phyloP scores from a whole-genome alignment of 2,329 filamentous ascomycete species.

The Colletotrichum tabaci region DNA sequence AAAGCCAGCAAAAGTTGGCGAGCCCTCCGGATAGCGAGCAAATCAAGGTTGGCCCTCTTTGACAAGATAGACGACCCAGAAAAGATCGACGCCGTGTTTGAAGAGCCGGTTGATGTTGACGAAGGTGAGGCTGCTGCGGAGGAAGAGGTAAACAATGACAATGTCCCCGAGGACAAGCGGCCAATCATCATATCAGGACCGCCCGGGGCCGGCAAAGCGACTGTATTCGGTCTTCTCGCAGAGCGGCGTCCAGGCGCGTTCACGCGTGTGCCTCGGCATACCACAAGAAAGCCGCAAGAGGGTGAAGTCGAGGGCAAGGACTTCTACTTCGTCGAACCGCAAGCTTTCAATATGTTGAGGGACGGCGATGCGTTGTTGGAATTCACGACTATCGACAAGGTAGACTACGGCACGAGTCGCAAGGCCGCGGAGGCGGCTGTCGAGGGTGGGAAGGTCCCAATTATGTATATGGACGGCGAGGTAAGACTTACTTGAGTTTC shows the following conservation, averaged over 20 bases:
- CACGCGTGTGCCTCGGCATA: slow-evolving; percentile 69
- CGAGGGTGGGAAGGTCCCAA: slow-evolving; percentile 71
- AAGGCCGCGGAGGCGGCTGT: slow-evolving; percentile 66
- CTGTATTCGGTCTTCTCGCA: slow-evolving; percentile 74
- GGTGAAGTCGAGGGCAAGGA: slow-evolving; percentile 67
- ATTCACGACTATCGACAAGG: slow-evolving; percentile 64
- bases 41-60: slow-evolving; percentile 81
- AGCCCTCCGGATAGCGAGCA: slow-evolving; percentile 84
- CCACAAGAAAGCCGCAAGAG: slow-evolving; percentile 64
- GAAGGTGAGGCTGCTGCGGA: slow-evolving; percentile 53
- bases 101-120: slow-evolving; percentile 59
- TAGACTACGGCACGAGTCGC: slow-evolving; percentile 70
- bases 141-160: slow-evolving; percentile 47
- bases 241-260: slow-evolving; percentile 77
- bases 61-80: slow-evolving; percentile 90
- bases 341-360: slow-evolving; percentile 70
- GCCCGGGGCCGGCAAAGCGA: slow-evolving; percentile 73
- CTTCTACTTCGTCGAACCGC: slow-evolving; percentile 70
- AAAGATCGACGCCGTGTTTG: slow-evolving; percentile 74
- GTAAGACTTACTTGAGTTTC: slow-evolving; percentile 54
- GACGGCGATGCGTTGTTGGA: slow-evolving; percentile 74
- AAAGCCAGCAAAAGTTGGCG: slow-evolving; percentile 95
- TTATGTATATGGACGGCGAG: slow-evolving; percentile 68
- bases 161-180: slow-evolving; percentile 63
- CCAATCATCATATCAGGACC: slow-evolving; percentile 79